phyloP scores from a whole-genome alignment of 495 filamentous ascomycete species.

The Parachaetomium inaequale region DNA sequence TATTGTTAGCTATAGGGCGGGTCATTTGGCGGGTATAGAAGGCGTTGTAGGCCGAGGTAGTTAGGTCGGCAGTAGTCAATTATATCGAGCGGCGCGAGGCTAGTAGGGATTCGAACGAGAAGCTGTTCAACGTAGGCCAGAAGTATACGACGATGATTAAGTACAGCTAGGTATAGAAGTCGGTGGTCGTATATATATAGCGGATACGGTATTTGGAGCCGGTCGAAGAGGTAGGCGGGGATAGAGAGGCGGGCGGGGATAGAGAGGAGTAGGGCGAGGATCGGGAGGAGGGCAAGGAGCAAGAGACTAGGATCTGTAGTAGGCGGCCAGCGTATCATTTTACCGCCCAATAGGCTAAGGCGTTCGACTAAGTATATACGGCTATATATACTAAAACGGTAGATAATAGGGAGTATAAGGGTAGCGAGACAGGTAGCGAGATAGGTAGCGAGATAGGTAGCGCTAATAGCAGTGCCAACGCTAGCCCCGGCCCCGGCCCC shows the following conservation, averaged over 20 bases:
- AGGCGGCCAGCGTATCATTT: neutral
- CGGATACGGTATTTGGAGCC: neutral
- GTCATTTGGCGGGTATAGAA: conserved; percentile 4
- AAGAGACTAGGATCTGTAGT: neutral
- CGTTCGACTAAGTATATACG: neutral
- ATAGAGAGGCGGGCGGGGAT: neutral
- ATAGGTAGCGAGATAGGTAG: too few species aligned
- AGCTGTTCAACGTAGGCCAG: conserved; percentile 1
- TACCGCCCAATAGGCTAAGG: neutral
- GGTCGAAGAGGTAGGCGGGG: neutral
- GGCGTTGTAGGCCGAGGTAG: neutral
- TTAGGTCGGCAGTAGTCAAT: neutral
- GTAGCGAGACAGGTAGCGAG: too few species aligned
- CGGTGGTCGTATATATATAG: neutral
- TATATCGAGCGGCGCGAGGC: conserved; percentile 3
- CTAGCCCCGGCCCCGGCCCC: too few species aligned
- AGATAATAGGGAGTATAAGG: too few species aligned
- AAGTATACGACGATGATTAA: neutral
- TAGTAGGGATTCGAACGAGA: neutral
- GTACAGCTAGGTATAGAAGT: neutral
- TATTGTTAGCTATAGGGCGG: neutral
- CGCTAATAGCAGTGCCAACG: too few species aligned
- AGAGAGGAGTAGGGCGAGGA: neutral
- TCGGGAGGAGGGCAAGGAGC: neutral
- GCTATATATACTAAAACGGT: neutral